Conservation (phyloP, 1,139 yeast species). For the Suhomyces taliae region DNA sequence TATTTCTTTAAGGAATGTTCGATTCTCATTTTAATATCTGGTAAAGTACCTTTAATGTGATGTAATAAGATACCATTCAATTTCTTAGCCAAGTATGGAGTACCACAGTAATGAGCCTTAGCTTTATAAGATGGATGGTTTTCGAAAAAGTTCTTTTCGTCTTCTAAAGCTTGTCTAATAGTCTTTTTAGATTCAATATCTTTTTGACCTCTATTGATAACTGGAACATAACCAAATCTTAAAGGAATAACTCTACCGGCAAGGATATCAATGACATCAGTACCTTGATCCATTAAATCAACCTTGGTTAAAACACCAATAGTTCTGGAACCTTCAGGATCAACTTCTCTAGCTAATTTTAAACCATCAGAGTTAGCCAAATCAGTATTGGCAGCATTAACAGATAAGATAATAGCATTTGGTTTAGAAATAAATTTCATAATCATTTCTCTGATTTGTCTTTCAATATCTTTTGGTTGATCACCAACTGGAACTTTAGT, state of each 20-base stretch:
- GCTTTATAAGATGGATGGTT: slow-evolving; percentile 75
- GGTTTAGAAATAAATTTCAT: slow-evolving; percentile 93
- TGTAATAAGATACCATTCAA: slow-evolving; percentile 85
- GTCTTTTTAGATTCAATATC: slow-evolving; percentile 88
- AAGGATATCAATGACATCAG: slow-evolving; percentile 95
- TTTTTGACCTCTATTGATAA: slow-evolving; percentile 95
- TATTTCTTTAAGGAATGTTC: slow-evolving; percentile 81
- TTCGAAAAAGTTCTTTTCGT: slow-evolving; percentile 77
- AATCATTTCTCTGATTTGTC: slow-evolving; percentile 91
- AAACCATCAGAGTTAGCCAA: slow-evolving; percentile 97
- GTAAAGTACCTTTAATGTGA: slow-evolving; percentile 91
- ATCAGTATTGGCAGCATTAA: slow-evolving; percentile 96
- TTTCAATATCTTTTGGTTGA: slow-evolving; percentile 97
- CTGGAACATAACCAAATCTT: slow-evolving; percentile 96
- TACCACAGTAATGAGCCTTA: slow-evolving; percentile 90
- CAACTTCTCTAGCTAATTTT: slow-evolving; percentile 95
- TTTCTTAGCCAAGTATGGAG: slow-evolving; percentile 93
- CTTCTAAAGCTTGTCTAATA: slow-evolving; percentile 82
- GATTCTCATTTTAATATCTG: slow-evolving; percentile 90
- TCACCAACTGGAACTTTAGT: slow-evolving; percentile 99
- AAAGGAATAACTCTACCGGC: slow-evolving; percentile 96
- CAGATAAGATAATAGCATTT: slow-evolving; percentile 92
- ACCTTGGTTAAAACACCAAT: slow-evolving; percentile 97
- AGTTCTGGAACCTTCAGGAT: slow-evolving; percentile 95
- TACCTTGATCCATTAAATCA: slow-evolving; percentile 97